Evolutionary conservation across 2,329 filamentous ascomycete genomes (phyloP).

Genomic region (Clonostachys rhizophaga): DNA sequence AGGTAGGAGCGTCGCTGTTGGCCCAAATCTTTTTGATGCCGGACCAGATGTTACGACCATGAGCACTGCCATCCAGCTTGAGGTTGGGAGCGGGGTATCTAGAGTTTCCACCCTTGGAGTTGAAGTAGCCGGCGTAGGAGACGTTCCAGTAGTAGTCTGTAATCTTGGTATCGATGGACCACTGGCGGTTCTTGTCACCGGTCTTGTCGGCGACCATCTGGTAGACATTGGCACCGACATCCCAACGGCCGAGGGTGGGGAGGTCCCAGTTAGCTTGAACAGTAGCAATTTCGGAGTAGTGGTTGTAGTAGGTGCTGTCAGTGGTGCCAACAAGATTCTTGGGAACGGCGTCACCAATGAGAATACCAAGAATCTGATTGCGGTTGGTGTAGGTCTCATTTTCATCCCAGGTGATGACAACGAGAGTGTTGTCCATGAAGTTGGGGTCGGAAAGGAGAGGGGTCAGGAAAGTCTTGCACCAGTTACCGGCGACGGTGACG

Average conservation of each 20-base stretch:
- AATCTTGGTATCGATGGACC: conserved; percentile 23
- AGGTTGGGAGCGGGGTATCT: conserved; percentile 35
- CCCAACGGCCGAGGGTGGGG: conserved; percentile 65
- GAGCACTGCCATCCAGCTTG: conserved; percentile 18
- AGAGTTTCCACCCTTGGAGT: conserved; percentile 23
- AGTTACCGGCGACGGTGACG: conserved; percentile 63
- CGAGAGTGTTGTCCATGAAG: conserved; percentile 72
- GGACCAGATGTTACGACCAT: conserved; percentile 25
- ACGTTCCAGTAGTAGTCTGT: conserved; percentile 43
- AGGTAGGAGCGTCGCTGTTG: conserved; percentile 27
- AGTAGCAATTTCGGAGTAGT: conserved; percentile 66
- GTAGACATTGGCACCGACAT: conserved; percentile 70
- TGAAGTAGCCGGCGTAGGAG: conserved; percentile 47
- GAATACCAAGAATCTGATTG: conserved; percentile 67
- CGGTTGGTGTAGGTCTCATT: conserved; percentile 61
- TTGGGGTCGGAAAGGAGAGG: conserved; percentile 64
- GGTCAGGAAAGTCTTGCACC: conserved; percentile 63
- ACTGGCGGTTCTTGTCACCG: conserved; percentile 42
- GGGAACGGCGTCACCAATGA: conserved; percentile 73
- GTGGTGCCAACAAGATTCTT: conserved; percentile 58
- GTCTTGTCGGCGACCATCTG: conserved; percentile 55
- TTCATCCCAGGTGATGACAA: conserved; percentile 78
- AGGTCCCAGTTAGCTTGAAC: conserved; percentile 67
- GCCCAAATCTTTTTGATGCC: conserved; percentile 30
- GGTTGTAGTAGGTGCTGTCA: conserved; percentile 67